Percentiles rank a stretch among this genome's conserved stretches.
Evolutionary conservation across 2,329 filamentous ascomycete species (phyloP).

Genomic region (Botrytis sinoallii): DNA sequence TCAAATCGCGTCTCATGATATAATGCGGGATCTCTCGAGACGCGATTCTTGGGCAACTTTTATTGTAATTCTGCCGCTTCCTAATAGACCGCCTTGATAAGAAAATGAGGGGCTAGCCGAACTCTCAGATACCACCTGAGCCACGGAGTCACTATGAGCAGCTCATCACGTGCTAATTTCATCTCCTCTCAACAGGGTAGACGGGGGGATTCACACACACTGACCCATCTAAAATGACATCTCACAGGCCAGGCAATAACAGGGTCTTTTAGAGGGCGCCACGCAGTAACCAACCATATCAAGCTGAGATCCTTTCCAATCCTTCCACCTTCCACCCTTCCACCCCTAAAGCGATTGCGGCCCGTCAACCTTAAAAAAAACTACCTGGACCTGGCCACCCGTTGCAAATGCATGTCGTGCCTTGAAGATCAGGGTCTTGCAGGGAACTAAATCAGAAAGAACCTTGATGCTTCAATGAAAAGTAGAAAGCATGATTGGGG

Average conservation of each 20-base stretch:
- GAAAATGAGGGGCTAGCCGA: not conserved
- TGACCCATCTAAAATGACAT: not conserved
- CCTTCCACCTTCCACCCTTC: not conserved
- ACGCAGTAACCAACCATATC: not conserved
- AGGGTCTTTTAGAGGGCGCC: not conserved
- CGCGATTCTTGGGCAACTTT: conserved; percentile 1
- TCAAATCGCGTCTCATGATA: not conserved
- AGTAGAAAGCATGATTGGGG: not conserved
- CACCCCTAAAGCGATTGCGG: not conserved
- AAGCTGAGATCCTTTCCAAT: not conserved
- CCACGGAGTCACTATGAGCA: not conserved
- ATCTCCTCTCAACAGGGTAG: not conserved
- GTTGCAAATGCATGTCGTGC: not conserved
- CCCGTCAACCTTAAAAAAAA: not conserved
- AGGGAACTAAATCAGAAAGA: not conserved
- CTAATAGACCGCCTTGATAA: not conserved
- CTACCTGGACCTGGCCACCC: not conserved
- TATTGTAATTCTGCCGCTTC: not conserved
- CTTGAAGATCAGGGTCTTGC: conserved; percentile 10
- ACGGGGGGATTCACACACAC: not conserved
- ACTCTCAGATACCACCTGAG: not conserved
- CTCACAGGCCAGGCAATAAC: not conserved
- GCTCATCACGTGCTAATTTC: not conserved
- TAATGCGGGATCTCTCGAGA: not conserved
- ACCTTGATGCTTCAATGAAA: not conserved